A percentile compares a stretch with the other conserved stretches of the same genome.
These are phyloP conservation scores for Sungouiozyma intestinalis DNA, from an alignment of 805 yeast genomes.

Conservation along the genomic window DNA sequence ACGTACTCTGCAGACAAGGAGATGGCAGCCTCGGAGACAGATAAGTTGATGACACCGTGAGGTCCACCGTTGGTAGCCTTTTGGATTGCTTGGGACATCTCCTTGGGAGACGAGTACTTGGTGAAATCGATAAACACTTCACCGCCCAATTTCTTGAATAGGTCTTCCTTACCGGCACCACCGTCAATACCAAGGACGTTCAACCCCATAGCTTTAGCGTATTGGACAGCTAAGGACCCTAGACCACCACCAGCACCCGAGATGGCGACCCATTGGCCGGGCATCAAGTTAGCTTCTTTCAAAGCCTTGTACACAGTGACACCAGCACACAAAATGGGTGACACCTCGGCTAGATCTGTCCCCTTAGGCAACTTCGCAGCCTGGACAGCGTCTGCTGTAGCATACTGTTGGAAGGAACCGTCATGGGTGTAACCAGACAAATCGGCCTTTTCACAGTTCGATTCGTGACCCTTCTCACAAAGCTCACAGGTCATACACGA, in stretches of 20 bases:
- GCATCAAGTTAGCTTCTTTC: conserved; percentile 38
- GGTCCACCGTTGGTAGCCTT: conserved; percentile 58
- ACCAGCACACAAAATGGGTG: conserved; percentile 57
- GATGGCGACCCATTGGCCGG: conserved; percentile 50
- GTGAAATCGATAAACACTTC: conserved; percentile 47
- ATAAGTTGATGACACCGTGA: conserved; percentile 60
- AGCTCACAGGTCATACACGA: conserved; percentile 52
- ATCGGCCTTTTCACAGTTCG: conserved; percentile 42
- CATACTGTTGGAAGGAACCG: conserved; percentile 81
- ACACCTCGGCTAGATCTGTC: conserved; percentile 59
- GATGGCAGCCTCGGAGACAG: conserved; percentile 58
- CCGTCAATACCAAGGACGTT: conserved; percentile 48
- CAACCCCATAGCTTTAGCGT: conserved; percentile 49
- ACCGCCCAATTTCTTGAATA: conserved; percentile 40
- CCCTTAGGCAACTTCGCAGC: conserved; percentile 72
- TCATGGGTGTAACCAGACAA: conserved; percentile 48
- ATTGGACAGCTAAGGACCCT: conserved; percentile 49
- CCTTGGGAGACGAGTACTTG: conserved; percentile 32
- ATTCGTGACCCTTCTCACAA: conserved; percentile 43
- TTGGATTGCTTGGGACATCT: conserved; percentile 39
- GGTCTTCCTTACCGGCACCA: conserved; percentile 40
- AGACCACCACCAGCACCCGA: conserved; percentile 58
- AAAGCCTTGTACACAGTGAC: conserved; percentile 53
- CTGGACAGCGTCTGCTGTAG: conserved; percentile 76
- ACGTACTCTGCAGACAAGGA: conserved; percentile 45